These are phyloP conservation scores for Schizothecium vesticola DNA, from an alignment of 495 filamentous ascomycete genomes.

Conservation along the genomic window DNA sequence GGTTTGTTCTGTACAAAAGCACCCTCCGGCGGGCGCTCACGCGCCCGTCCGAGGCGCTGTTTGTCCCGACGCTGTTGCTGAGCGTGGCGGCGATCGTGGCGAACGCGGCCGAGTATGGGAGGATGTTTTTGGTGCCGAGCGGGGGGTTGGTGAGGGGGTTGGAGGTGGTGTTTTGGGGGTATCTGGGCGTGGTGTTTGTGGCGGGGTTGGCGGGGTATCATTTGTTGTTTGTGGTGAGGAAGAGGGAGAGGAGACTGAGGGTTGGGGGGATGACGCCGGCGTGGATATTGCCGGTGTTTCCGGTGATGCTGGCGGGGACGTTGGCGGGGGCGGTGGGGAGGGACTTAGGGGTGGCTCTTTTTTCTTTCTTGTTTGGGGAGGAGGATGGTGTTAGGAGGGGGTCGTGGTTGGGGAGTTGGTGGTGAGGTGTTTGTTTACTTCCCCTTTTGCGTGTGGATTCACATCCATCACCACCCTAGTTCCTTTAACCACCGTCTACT, in stretches of 20 bases:
- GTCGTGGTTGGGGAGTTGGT: not conserved
- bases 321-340: conserved; percentile 37
- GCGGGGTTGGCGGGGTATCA: conserved; percentile 47
- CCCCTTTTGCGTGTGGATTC: not conserved
- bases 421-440: not conserved
- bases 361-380: not conserved
- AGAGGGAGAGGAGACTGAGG: conserved; percentile 29
- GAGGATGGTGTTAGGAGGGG: not conserved
- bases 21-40: conserved; percentile 51
- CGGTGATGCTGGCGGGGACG: conserved; percentile 49
- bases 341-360: not conserved
- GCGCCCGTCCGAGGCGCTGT: conserved; percentile 60
- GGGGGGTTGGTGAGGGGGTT: conserved; percentile 38
- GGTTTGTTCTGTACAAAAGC: conserved; percentile 51
- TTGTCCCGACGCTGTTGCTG: conserved; percentile 64
- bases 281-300: conserved; percentile 54
- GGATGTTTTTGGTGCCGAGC: conserved; percentile 34
- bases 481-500: not conserved
- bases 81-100: conserved; percentile 57
- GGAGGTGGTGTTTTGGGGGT: conserved; percentile 49
- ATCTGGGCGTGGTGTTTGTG: conserved; percentile 37
- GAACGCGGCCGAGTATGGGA: conserved; percentile 54
- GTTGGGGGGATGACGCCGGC: conserved; percentile 45
- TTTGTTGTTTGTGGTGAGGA: conserved; percentile 42
- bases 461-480: not conserved